Evolutionary conservation across 148 eudicot genomes (phyloP).

Genomic region (Arctostaphylos glauca): DNA sequence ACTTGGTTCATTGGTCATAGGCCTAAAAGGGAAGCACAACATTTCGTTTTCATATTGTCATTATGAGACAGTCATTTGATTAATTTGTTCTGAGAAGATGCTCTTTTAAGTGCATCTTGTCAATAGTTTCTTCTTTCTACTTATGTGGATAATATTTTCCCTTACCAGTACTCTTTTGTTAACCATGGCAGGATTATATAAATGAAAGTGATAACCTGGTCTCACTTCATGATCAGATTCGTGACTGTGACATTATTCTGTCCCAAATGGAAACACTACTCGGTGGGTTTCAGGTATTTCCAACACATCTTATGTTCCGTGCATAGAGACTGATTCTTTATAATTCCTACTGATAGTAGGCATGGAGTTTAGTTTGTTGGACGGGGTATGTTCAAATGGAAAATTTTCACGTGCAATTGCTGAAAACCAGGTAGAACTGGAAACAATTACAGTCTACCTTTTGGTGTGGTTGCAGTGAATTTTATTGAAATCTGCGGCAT

Average conservation of each 20-base stretch:
- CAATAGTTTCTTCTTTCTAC: neutral
- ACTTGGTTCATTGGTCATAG: neutral
- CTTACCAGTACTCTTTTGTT: conserved; percentile 10
- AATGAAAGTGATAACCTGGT: conserved; percentile 94
- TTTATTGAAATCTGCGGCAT: neutral
- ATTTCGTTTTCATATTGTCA: neutral
- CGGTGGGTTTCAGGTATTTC: conserved; percentile 88
- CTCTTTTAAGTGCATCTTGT: neutral
- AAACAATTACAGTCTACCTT: neutral
- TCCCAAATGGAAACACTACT: conserved; percentile 97
- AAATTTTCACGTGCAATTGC: neutral
- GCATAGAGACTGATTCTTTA: neutral
- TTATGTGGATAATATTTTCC: neutral
- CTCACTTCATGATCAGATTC: conserved; percentile 97
- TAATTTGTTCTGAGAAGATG: neutral
- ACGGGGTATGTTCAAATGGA: neutral
- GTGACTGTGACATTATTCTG: conserved; percentile 82
- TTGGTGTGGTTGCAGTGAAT: neutral
- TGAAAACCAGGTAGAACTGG: neutral
- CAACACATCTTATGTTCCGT: neutral
- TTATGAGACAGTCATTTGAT: neutral
- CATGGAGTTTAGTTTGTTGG: neutral
- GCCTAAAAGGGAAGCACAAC: neutral
- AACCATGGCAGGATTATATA: conserved; percentile 79
- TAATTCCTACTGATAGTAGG: neutral